Conservation (phyloP, 768 basidiomycete genomes). For the Phaeotremella fagi region DNA sequence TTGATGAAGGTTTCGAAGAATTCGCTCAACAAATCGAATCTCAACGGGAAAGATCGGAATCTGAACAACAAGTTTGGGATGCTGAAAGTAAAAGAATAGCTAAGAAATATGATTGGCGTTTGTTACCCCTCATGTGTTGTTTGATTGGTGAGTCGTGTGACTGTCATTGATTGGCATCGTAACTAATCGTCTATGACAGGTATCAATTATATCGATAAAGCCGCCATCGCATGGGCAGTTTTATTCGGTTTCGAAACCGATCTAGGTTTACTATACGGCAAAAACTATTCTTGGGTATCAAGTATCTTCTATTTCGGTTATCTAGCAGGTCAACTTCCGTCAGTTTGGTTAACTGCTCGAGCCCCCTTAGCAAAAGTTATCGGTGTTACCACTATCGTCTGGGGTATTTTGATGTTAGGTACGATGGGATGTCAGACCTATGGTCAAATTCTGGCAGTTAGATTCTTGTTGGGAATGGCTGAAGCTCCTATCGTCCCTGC, state of each 20-base stretch:
- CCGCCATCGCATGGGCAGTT: slow-evolving; percentile 45
- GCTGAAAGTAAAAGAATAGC: slow-evolving; percentile 9
- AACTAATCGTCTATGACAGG: slow-evolving; percentile 1
- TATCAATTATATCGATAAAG: slow-evolving; percentile 17
- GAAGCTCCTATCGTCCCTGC: slow-evolving; percentile 7
- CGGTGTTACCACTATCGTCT: slow-evolving; percentile 8
- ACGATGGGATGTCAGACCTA: slow-evolving; percentile 9
- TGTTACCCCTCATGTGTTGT: slow-evolving; percentile 19
- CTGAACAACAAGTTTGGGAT: slow-evolving; percentile 12
- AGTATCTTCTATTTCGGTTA: slow-evolving; percentile 23
- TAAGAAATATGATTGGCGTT: slow-evolving; percentile 7
- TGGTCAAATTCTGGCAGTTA: slow-evolving; percentile 5
- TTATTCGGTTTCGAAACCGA: slow-evolving; percentile 37
- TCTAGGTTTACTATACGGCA: slow-evolving; percentile 9
- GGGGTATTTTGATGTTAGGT: slow-evolving; percentile 16
- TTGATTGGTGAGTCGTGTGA: slow-evolving; percentile 8
- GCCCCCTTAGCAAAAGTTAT: slow-evolving; percentile 17
- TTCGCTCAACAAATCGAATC: slow-evolving; percentile 6
- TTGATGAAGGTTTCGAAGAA: slow-evolving; percentile 18
- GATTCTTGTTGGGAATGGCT: slow-evolving; percentile 3
- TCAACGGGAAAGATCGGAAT: slow-evolving; percentile 3
- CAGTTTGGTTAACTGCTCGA: slow-evolving; percentile 12
- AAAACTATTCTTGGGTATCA: slow-evolving; percentile 15
- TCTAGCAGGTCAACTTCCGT: slow-evolving; percentile 17
- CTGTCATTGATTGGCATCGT: background rate